Evolutionary conservation across 2,329 filamentous ascomycete species (phyloP).

Genomic region (Fusarium tanahbumbuense): DNA sequence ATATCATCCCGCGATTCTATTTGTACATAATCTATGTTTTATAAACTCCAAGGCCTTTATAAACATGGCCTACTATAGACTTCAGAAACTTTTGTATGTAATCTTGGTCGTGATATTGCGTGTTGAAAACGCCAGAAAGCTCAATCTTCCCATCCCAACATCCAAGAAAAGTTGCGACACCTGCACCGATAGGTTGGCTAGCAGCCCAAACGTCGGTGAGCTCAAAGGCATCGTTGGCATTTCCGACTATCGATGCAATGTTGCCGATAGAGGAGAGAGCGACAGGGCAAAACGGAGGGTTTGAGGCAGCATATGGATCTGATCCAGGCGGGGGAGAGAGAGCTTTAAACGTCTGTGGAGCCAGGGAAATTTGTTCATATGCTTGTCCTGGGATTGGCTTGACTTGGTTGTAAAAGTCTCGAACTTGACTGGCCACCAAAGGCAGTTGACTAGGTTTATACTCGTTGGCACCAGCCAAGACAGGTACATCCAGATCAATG

Average conservation of each 20-base stretch:
- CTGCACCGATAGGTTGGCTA: background rate
- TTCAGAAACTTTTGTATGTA: background rate
- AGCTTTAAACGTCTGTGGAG: background rate
- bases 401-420: background rate
- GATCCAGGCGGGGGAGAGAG: background rate
- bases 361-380: background rate
- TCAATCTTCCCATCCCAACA: background rate
- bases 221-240: fast-evolving
- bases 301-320: background rate
- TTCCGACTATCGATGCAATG: background rate
- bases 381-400: background rate
- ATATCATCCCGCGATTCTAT: too few relatives aligned
- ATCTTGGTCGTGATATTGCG: fast-evolving
- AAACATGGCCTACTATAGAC: background rate
- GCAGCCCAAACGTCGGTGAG: background rate
- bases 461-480: fast-evolving
- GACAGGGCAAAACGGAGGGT: background rate
- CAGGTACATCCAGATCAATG: background rate
- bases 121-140: background rate
- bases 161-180: background rate
- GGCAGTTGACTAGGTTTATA: fast-evolving
- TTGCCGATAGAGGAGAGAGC: background rate
- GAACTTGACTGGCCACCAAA: background rate
- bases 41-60: background rate
- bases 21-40: too few relatives aligned